Conservation (phyloP, 2,329 filamentous ascomycete species). For the Ophiostoma fasciatum region DNA sequence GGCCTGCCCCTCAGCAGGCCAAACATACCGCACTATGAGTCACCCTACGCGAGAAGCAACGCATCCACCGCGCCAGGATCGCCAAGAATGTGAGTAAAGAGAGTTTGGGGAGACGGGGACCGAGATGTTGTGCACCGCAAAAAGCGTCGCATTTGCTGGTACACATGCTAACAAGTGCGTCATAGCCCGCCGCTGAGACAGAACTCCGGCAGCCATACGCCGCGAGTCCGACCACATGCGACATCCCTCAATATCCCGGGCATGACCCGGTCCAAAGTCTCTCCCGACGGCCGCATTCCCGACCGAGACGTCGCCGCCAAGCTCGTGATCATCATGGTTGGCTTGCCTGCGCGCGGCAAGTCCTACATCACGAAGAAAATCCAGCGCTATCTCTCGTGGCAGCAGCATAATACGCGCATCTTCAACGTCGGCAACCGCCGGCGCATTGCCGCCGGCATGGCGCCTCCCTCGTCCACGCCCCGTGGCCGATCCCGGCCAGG, state of each 20-base stretch:
- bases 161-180: slow-evolving; percentile 9
- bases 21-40: slow-evolving; percentile 27
- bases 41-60: slow-evolving; percentile 40
- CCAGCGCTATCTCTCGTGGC: slow-evolving; percentile 87
- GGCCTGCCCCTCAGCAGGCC: slow-evolving; percentile 17
- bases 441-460: slow-evolving; percentile 56
- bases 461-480: slow-evolving; percentile 18
- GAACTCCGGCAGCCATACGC: slow-evolving; percentile 63
- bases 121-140: slow-evolving; percentile 4
- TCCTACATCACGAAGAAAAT: slow-evolving; percentile 99
- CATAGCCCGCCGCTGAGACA: slow-evolving; percentile 52
- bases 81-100: slow-evolving; percentile 42
- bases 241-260: slow-evolving; percentile 95
- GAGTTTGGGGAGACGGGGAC: background rate
- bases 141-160: slow-evolving; percentile 3
- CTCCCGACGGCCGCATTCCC: slow-evolving; percentile 87
- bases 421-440: slow-evolving; percentile 95
- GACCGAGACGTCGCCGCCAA: slow-evolving; percentile 91
- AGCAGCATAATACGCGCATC: slow-evolving; percentile 88
- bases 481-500: slow-evolving; percentile 4
- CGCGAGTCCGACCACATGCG: slow-evolving; percentile 64
- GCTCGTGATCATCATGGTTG: slow-evolving; percentile 96
- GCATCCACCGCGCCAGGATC: slow-evolving; percentile 44
- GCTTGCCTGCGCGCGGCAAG: slow-evolving; percentile 85
- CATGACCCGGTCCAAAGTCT: slow-evolving; percentile 87